Base-by-base conservation (phyloP, 805 yeast genomes). In the Sugiyamaella qingdaonensis region DNA sequence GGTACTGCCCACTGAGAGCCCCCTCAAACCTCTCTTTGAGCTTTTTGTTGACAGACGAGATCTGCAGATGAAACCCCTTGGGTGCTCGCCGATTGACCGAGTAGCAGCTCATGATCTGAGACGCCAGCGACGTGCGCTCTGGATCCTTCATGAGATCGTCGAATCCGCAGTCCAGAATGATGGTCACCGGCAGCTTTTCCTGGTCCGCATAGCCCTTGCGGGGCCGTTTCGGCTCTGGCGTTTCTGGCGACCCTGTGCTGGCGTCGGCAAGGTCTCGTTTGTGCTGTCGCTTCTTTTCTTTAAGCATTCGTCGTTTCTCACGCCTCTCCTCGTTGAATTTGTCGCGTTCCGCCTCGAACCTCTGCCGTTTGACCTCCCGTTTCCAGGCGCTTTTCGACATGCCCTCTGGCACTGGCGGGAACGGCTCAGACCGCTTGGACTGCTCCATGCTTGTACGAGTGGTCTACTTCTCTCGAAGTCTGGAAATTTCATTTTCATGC, bases 381-480 rank as follows among this genome's bases (percentile, higher is more conserved):
- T 92, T 92, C 86, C 89, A 92, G 54, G 86, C 91, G 13, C 79
- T 78, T 64, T 86, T 88, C 31, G 95, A 83, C 87, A 92, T 85
- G 4, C 96, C 97, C 54, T 82, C 90, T 1, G 97, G 97, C 8
- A 54, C 56, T n/a, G 61, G 58, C 29, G 62, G 60, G n/a, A 43
- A 46, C 1, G 57, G 56, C 29, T 43, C 53, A 16, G 36, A 36
- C 33, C 51, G 33, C 24, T 39, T 52, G 16, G 29, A 11, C 19
- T 21, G 16, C 37, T 44, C 42, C 45, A 21, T 21, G 19, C 14
- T 43, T n/a, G n/a, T n/a, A n/a, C n/a, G n/a, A n/a, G 34, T 43
- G 13, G 44, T 3, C n/a, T n/a, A n/a, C 3, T 24, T 7, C 7
- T 24, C 29, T 24, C 29, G 7, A 24, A 4, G 29, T 24, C 29